These are phyloP conservation scores for Phialophora verrucosa DNA, from an alignment of 2,329 filamentous ascomycete species.

Conservation along the genomic window DNA sequence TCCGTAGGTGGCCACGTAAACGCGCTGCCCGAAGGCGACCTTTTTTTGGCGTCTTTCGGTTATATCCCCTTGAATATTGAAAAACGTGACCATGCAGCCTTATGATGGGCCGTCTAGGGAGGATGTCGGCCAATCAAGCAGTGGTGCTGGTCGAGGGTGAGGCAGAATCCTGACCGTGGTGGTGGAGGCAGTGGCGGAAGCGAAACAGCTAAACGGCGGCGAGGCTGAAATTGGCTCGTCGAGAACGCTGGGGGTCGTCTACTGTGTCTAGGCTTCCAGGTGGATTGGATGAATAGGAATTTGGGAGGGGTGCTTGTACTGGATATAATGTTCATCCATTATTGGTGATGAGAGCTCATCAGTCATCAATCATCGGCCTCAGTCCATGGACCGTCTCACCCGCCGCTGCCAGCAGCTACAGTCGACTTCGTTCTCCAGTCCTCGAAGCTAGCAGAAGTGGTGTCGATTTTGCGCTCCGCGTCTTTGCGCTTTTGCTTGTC, in stretches of 20 bases:
- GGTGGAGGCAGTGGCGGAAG: not conserved
- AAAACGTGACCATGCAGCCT: not conserved
- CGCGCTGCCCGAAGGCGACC: not conserved
- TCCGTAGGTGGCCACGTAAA: conserved; percentile 6
- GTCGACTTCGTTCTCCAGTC: conserved; percentile 52
- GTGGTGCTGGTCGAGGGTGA: not conserved
- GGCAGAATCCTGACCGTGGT: conserved; percentile 5
- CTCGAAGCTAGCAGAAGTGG: conserved; percentile 47
- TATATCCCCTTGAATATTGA: conserved; percentile 13
- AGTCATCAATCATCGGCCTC: conserved; percentile 11
- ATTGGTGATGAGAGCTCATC: conserved; percentile 1
- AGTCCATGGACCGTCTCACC: conserved; percentile 26
- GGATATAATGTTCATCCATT: not conserved
- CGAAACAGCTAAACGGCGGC: not conserved
- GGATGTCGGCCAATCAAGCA: not conserved
- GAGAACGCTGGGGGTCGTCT: not conserved
- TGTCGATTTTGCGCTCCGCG: conserved; percentile 31
- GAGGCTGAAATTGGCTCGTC: not conserved
- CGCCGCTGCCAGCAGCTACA: conserved; percentile 41
- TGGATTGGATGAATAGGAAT: not conserved
- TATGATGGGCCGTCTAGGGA: not conserved
- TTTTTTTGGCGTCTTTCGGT: not conserved
- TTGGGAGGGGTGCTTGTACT: not conserved
- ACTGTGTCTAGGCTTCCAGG: not conserved
- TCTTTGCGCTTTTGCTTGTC: conserved; percentile 46